phyloP scores from a whole-genome alignment of 2,329 filamentous ascomycete genomes.

The Ciborinia camelliae region DNA sequence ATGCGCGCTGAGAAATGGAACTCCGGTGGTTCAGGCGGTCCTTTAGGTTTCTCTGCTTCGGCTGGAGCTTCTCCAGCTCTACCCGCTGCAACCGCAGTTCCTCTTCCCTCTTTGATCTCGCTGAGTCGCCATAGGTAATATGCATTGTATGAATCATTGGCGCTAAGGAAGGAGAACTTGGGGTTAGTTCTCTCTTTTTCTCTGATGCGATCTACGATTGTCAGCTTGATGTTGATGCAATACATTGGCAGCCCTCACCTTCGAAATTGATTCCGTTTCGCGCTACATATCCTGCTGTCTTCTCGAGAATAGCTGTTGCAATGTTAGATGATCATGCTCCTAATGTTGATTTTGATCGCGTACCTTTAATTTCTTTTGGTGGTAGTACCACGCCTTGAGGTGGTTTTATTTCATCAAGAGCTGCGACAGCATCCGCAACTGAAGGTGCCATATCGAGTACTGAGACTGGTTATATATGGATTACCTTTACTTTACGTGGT shows the following conservation, averaged over 20 bases:
- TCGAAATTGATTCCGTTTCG: constrained; percentile 61
- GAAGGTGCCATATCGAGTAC: constrained; percentile 35
- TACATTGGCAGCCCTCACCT: constrained; percentile 40
- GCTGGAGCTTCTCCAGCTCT: constrained; percentile 61
- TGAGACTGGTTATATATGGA: neutral
- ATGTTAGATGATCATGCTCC: constrained; percentile 38
- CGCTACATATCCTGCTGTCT: constrained; percentile 88
- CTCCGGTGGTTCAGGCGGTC: constrained; percentile 78
- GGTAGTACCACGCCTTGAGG: constrained; percentile 83
- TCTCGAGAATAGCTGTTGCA: constrained; percentile 68
- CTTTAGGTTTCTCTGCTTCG: constrained; percentile 65
- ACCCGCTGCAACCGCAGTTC: constrained; percentile 74
- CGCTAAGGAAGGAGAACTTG: constrained; percentile 86
- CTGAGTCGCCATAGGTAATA: constrained; percentile 89
- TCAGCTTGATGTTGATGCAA: constrained; percentile 22
- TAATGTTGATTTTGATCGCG: neutral
- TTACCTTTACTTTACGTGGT: neutral
- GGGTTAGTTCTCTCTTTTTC: constrained; percentile 79
- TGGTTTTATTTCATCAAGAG: constrained; percentile 68
- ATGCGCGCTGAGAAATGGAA: constrained; percentile 95
- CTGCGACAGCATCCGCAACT: constrained; percentile 45
- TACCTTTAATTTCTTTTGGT: constrained; percentile 72
- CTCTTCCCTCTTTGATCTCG: constrained; percentile 81
- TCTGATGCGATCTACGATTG: constrained; percentile 66
- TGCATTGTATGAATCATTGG: constrained; percentile 76